Percentiles rank a stretch among this genome's conserved stretches.
Conservation (phyloP, 805 yeast genomes). For the Danielia oregonensis region DNA sequence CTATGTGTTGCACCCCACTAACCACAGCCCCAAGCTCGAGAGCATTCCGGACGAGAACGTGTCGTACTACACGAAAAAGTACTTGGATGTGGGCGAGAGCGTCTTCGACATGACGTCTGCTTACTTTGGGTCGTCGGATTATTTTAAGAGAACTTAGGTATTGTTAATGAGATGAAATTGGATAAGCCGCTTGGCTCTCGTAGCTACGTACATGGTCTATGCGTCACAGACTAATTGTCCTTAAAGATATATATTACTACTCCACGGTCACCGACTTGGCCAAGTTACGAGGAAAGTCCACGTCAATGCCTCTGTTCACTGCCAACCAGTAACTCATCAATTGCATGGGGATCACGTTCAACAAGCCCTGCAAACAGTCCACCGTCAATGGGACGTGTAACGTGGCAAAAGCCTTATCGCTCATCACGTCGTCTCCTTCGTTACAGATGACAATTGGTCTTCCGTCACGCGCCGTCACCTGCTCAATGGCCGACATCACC, state of each 20-base stretch:
- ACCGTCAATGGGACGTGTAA: conserved; percentile 93
- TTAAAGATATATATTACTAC: too few relatives aligned
- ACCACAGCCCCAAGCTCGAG: conserved; percentile 44
- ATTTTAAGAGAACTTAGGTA: conserved; percentile 57
- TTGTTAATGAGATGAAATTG: too few relatives aligned
- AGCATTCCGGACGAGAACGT: conserved; percentile 41
- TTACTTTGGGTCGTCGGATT: conserved; percentile 65
- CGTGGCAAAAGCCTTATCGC: conserved; percentile 58
- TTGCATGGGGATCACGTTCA: conserved; percentile 92
- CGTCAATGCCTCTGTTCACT: conserved; percentile 90
- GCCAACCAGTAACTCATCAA: conserved; percentile 97
- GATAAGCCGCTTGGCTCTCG: too few relatives aligned
- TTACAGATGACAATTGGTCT: conserved; percentile 92
- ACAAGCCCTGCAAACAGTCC: conserved; percentile 94
- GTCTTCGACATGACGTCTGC: conserved; percentile 70
- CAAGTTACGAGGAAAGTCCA: conserved; percentile 97
- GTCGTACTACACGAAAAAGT: conserved; percentile 54
- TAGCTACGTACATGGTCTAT: too few relatives aligned
- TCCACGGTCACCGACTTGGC: conserved; percentile 99
- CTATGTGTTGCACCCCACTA: neutral
- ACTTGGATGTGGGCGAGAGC: conserved; percentile 83
- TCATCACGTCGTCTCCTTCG: conserved; percentile 66
- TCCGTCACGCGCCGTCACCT: conserved; percentile 96
- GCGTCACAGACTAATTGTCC: too few relatives aligned
- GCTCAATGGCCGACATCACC: conserved; percentile 92